Percentiles rank a stretch among this genome's conserved stretches.
Conservation (phyloP, 371 early-diverging fungal genomes). For the Apophysomyces sp. region DNA sequence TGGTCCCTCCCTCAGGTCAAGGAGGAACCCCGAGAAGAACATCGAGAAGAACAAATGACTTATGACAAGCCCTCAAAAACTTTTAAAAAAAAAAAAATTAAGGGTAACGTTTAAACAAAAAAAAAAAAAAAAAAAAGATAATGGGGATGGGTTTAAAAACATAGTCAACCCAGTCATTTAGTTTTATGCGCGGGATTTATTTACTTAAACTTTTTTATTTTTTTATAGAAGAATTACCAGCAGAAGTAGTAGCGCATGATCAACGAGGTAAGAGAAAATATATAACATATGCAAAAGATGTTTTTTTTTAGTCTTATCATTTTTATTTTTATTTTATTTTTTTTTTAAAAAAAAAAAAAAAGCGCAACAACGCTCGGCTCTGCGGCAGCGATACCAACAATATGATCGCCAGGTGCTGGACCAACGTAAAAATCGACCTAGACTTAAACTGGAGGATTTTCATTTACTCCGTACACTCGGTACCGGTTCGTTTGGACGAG, state of each 20-base stretch:
- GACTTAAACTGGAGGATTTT: conserved; percentile 65
- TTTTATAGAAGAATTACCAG: neutral
- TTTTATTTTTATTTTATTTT: neutral
- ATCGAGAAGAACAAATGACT: neutral
- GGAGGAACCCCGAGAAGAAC: conserved; percentile 1
- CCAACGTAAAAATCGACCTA: conserved; percentile 10
- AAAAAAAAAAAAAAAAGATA: too few relatives aligned
- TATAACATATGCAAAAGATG: too few relatives aligned
- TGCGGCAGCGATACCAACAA: conserved; percentile 20
- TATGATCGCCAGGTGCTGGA: conserved; percentile 2
- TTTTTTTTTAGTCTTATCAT: too few relatives aligned
- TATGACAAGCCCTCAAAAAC: neutral
- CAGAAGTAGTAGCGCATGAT: neutral
- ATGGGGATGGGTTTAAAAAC: too few relatives aligned
- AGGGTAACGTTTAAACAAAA: neutral
- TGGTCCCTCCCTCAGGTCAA: neutral
- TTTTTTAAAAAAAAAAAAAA: neutral
- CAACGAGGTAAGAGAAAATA: neutral
- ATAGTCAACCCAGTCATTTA: neutral
- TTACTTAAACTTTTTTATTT: too few relatives aligned
- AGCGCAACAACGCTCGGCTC: conserved; percentile 13
- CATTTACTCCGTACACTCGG: conserved; percentile 83
- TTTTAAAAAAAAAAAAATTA: neutral
- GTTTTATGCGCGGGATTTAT: too few relatives aligned
- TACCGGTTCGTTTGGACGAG: conserved; percentile 99